Evolutionary conservation across 192 early-diverging fungal species (phyloP).

Genomic region (Coemansia sp.): DNA sequence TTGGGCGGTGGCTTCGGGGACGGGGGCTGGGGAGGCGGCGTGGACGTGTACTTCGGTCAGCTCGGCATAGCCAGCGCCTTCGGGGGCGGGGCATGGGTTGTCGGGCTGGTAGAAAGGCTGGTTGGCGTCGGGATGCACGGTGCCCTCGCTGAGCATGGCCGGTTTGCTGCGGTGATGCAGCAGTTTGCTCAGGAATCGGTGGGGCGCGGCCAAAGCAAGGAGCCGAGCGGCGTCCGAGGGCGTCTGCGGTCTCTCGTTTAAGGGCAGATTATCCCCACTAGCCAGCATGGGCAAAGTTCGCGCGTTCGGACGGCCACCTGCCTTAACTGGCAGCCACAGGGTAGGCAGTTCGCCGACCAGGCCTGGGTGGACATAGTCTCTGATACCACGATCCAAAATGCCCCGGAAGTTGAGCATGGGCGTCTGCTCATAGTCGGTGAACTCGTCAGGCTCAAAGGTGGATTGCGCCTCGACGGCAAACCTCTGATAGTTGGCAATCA

Average conservation of each 20-base stretch:
- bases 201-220: constrained; percentile 10
- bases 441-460: constrained; percentile 38
- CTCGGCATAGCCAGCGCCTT: not conserved
- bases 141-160: not conserved
- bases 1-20: not conserved
- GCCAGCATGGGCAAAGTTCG: not conserved
- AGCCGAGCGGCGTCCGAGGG: not conserved
- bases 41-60: constrained; percentile 1
- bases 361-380: constrained; percentile 65
- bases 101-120: not conserved
- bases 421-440: constrained; percentile 70
- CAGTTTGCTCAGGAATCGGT: not conserved
- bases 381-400: constrained; percentile 72
- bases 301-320: not conserved
- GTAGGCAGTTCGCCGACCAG: constrained; percentile 66
- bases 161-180: not conserved
- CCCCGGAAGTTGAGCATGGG: constrained; percentile 73
- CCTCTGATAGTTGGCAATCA: constrained; percentile 49
- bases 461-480: constrained; percentile 48
- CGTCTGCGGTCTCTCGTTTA: not conserved
- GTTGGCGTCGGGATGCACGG: not conserved
- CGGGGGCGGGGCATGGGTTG: not conserved
- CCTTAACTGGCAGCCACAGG: constrained; percentile 66
- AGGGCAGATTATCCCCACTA: not conserved
- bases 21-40: not conserved